Evolutionary conservation across 2,329 filamentous ascomycete species (phyloP), one percentile per base, ranked within the genome.

Genomic region (Metarhizium rileyi): DNA sequence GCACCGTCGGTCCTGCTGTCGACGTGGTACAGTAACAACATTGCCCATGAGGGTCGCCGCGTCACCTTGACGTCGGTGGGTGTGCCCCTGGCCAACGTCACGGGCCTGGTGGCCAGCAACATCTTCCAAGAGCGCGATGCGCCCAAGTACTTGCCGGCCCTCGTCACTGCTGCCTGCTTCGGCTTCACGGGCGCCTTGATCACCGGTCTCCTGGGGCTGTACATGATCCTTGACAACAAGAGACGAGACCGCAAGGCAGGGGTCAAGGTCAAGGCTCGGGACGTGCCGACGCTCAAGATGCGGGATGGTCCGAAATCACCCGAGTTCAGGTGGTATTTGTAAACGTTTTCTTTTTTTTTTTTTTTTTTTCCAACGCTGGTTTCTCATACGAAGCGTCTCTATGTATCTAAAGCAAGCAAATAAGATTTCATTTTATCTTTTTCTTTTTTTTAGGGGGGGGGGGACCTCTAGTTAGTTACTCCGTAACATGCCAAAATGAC

Each of bases 11-110:
- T 90, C 8, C 71, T 90, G 12, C 70, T 83, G 69, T 81, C 56
- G 72, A 80, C 50, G 26, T 70, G 62, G 83, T 90, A 89, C 68
- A 90, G 87, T 68, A 90, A 90, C 71, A 91, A 91, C 62, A 78
- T 89, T 50, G 85, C 86, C 1, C 78, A 90, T 58, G 87, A 90
- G 65, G 83, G 83, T 50, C 78, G 81, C 35, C 81, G 86, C 44
- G 74, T 88, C 5, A 73, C 83, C 0, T 70, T 89, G 14, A 90
- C 86, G 0, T 83, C 80, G 26, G 76, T 90, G 18, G 84, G 82
- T 23, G 85, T 90, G 0, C 86, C 86, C 0, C 63, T 87, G 9
- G 86, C 86, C 3, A 90, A 90, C 55, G 63, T 89, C 33, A 90
- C 90, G 83, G 84, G 84, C 10, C 70, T 88, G 2, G 82, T 87